Percentiles rank a stretch among this genome's conserved stretches.
Conservation (phyloP, 257 asterid genomes). For the Gentiana macrophylla region DNA sequence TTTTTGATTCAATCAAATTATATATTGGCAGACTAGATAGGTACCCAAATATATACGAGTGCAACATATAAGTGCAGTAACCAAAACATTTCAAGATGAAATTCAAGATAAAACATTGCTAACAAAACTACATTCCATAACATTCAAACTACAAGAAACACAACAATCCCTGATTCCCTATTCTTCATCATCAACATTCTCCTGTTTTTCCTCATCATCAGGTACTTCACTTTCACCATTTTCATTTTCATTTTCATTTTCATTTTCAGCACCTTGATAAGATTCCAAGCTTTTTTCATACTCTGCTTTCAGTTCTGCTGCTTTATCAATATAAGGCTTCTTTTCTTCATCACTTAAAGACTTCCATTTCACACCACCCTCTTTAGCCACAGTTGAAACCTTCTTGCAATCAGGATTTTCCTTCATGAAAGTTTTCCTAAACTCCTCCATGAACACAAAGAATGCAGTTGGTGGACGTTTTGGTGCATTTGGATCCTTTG, state of each 20-base stretch:
- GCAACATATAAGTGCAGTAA: no score
- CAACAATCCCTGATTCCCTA: no score
- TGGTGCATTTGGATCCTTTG: constrained; percentile 36
- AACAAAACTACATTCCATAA: no score
- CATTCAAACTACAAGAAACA: no score
- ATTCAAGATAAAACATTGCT: no score
- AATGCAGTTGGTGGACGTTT: constrained; percentile 82
- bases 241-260: constrained; percentile 16
- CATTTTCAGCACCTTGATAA: constrained; percentile 19
- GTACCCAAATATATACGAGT: no score
- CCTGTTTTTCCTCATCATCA: no score
- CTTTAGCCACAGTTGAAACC: constrained; percentile 40
- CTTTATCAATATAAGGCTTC: constrained; percentile 50
- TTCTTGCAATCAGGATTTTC: constrained; percentile 59
- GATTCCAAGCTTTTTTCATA: constrained; percentile 28
- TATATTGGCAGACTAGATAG: no score
- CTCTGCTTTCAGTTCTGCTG: constrained; percentile 73
- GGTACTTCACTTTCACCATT: background rate
- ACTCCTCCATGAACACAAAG: constrained; percentile 74
- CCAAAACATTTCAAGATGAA: no score
- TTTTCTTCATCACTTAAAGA: constrained; percentile 58
- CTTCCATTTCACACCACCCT: constrained; percentile 25
- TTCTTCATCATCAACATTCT: no score
- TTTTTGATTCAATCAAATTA: no score
- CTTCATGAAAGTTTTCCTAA: constrained; percentile 59